Evolutionary conservation across 176 grass and related monocot species (phyloP), one percentile per base, ranked within the genome.

Genomic region (Poa annua): DNA sequence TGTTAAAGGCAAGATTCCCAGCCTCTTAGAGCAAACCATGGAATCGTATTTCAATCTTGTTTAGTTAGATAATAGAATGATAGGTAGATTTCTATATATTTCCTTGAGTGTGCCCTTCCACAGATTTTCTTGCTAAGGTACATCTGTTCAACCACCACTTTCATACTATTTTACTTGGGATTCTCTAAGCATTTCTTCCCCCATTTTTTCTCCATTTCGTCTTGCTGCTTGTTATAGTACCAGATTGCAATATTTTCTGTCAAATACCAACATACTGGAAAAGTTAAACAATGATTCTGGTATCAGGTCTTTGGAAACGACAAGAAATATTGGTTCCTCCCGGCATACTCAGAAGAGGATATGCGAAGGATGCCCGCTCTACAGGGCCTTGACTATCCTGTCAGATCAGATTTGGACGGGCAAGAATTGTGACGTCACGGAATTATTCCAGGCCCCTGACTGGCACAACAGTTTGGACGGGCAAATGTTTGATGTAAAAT

Each of bases 271-370:
- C 61, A 64, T 64, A 33, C 17, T 64, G 2, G 26, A 64, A 17
- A 64, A 16, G 56, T 12, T 34, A 33, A 79, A 64, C 41, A 20
- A 8, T 48, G 41, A 36, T 73, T 72, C 74, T 87, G 42, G 60
- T 87, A 74, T 80, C 52, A 96, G 94, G 89, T 97, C 68, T 97
- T 94, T 73, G 91, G 96, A 79, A 88, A 86, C 4, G 91, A 98
- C 65, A 95, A 65, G 71, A 90, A 81, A 54, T 95, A 95, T 85
- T 98, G 96, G 96, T 95, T 95, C 67, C 90, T 98, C 55, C 96
- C 92, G 0, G 86, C 85, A 50, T 98, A 95, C 64, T 93, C 96
- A 78, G 96, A 95, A 48, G 96, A 98, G 56, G 96, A 98, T 81
- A 44, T 98, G 38, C 91, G 91, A 93, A 95, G 91, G 88, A 90